Percentiles rank a stretch among this genome's conserved stretches.
Conservation (phyloP, 805 yeast genomes). For the Wickerhamiella vanderwaltii region DNA sequence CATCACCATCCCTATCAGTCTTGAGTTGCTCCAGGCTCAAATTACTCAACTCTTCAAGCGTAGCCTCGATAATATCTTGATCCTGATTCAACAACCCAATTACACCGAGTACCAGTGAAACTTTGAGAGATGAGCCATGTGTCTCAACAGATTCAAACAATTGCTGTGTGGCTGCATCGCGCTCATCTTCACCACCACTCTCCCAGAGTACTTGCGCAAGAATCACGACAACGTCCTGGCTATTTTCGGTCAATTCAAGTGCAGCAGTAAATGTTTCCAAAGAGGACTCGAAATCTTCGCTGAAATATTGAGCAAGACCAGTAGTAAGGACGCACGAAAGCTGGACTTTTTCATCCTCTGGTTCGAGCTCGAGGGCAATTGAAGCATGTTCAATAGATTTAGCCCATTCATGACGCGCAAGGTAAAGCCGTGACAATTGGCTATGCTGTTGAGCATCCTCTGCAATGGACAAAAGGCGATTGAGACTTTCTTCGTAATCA, state of each 20-base stretch:
- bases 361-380: conserved; percentile 38
- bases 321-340: conserved; percentile 51
- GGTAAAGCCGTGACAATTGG: conserved; percentile 56
- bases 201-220: conserved; percentile 73
- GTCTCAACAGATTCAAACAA: conserved; percentile 51
- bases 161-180: conserved; percentile 76
- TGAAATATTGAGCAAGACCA: conserved; percentile 63
- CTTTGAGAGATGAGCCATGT: conserved; percentile 52
- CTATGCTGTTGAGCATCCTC: conserved; percentile 6
- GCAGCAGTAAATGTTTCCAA: conserved; percentile 55
- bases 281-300: conserved; percentile 49
- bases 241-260: conserved; percentile 43
- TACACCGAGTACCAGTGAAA: conserved; percentile 68
- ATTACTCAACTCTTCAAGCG: conserved; percentile 50
- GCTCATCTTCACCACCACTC: conserved; percentile 60
- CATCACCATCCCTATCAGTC: conserved; percentile 41
- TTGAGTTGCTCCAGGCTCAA: conserved; percentile 37
- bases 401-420: conserved; percentile 47
- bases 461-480: not conserved
- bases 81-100: conserved; percentile 51
- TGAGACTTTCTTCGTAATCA: conserved; percentile 42
- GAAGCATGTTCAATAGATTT: conserved; percentile 52
- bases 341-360: conserved; percentile 21
- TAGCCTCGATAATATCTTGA: conserved; percentile 47
- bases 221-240: conserved; percentile 55